A percentile compares a stretch with the other conserved stretches of the same genome.
These are phyloP conservation scores for Narthecium ossifragum DNA, from an alignment of 106 monocot species.

Conservation along the genomic window DNA sequence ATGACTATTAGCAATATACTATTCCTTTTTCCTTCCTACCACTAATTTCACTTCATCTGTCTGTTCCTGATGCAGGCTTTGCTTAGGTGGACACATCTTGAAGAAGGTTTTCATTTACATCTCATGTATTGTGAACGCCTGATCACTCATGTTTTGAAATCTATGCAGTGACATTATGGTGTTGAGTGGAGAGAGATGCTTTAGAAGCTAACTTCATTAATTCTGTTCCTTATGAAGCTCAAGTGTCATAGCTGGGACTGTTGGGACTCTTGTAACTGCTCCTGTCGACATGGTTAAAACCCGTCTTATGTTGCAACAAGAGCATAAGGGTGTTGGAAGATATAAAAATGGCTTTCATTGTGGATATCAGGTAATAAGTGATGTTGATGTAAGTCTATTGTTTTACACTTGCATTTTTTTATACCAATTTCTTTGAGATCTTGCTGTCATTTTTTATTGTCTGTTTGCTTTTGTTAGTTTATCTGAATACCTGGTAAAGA, in stretches of 20 bases:
- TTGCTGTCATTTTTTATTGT: too few species aligned
- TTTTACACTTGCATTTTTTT: too few species aligned
- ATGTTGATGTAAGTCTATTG: too few species aligned
- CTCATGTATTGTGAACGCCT: too few species aligned
- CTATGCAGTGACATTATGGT: too few species aligned
- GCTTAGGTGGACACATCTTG: constrained; percentile 63
- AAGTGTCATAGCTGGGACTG: constrained; percentile 73
- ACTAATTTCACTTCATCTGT: constrained; percentile 8
- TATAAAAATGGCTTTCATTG: constrained; percentile 83
- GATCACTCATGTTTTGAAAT: too few species aligned
- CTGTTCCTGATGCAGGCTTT: constrained; percentile 44
- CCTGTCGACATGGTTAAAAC: constrained; percentile 94
- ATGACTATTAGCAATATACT: background rate
- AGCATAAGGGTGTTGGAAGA: constrained; percentile 21
- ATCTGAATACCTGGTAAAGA: too few species aligned
- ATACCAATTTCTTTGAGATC: too few species aligned
- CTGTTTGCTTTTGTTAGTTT: too few species aligned
- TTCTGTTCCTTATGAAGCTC: constrained; percentile 44
- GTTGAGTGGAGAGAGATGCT: background rate
- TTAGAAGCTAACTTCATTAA: constrained; percentile 6
- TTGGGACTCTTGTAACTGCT: constrained; percentile 78
- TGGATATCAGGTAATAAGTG: constrained; percentile 90
- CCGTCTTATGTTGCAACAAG: constrained; percentile 80
- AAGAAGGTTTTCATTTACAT: constrained; percentile 92
- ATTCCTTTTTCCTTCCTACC: constrained; percentile 5